Evolutionary conservation across 345 rosid genomes (phyloP).

Genomic region (Eucalyptus urophylla): DNA sequence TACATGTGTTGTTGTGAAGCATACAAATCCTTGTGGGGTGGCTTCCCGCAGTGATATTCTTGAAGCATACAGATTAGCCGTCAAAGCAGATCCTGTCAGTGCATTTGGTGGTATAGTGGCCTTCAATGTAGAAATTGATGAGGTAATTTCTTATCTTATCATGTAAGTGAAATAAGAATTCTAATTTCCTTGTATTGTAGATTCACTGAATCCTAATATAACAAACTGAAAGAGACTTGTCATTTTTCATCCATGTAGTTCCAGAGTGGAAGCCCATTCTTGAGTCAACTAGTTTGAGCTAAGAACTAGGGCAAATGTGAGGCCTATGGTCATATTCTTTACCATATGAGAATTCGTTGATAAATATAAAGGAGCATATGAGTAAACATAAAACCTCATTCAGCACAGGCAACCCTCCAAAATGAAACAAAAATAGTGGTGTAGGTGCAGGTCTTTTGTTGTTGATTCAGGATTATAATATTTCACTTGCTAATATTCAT

Average conservation of each 20-base stretch:
- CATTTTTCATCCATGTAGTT: not conserved
- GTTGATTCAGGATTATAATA: not conserved
- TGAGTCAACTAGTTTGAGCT: not conserved
- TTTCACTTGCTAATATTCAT: not conserved
- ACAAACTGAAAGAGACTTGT: not conserved
- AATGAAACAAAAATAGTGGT: not conserved
- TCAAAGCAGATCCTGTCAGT: conserved; percentile 93
- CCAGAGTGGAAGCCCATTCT: not conserved
- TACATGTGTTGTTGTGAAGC: conserved; percentile 91
- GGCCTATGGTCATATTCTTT: not conserved
- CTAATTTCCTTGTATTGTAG: not conserved
- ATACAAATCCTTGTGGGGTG: conserved; percentile 91
- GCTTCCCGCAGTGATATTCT: conserved; percentile 75
- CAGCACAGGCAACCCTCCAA: not conserved
- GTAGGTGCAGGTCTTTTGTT: not conserved
- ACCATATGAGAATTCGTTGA: not conserved
- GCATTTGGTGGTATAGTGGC: conserved; percentile 97
- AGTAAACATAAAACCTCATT: not conserved
- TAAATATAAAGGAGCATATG: not conserved
- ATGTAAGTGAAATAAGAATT: not conserved
- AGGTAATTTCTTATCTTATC: conserved; percentile 25
- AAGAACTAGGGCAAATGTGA: not conserved
- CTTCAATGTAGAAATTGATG: conserved; percentile 82
- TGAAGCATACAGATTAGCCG: conserved; percentile 87
- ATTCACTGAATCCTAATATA: not conserved